phyloP scores from a whole-genome alignment of 2,329 filamentous ascomycete species.

The Trichothecium sympodiale region DNA sequence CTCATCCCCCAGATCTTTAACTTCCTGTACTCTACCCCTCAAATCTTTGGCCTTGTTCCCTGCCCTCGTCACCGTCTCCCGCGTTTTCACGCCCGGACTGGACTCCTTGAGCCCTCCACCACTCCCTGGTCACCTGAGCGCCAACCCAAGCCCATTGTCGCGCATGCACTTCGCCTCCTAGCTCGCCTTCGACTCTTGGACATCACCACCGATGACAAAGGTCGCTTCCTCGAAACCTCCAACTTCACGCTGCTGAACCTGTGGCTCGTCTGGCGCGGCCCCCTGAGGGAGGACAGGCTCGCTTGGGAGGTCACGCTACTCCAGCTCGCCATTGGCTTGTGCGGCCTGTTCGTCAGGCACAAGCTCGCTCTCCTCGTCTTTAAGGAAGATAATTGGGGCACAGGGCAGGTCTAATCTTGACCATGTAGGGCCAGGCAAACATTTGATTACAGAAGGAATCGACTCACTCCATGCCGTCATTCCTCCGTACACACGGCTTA shows the following conservation, averaged over 20 bases:
- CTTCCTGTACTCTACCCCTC: slow-evolving; percentile 85
- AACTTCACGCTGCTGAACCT: slow-evolving; percentile 93
- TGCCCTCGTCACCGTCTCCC: slow-evolving; percentile 90
- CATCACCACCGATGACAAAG: slow-evolving; percentile 55
- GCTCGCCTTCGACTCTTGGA: slow-evolving; percentile 56
- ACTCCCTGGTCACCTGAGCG: slow-evolving; percentile 59
- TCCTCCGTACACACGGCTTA: not conserved
- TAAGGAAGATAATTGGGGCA: slow-evolving; percentile 69
- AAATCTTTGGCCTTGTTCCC: slow-evolving; percentile 80
- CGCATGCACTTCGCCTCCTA: slow-evolving; percentile 54
- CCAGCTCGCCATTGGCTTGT: slow-evolving; percentile 65
- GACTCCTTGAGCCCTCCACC: slow-evolving; percentile 75
- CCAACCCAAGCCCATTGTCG: slow-evolving; percentile 57
- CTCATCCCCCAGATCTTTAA: slow-evolving; percentile 94
- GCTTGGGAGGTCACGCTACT: slow-evolving; percentile 70
- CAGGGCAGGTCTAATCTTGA: slow-evolving; percentile 14
- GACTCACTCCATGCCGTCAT: not conserved
- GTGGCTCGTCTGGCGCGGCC: slow-evolving; percentile 92
- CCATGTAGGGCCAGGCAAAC: not conserved
- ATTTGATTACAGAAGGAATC: not conserved
- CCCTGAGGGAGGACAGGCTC: slow-evolving; percentile 75
- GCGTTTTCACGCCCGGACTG: slow-evolving; percentile 74
- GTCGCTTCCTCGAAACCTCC: slow-evolving; percentile 64
- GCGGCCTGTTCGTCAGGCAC: slow-evolving; percentile 79
- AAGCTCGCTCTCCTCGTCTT: slow-evolving; percentile 80